Percentiles rank a stretch among this genome's conserved stretches.
These are phyloP conservation scores for Tillandsia leiboldiana DNA, from an alignment of 176 grass and related monocot genomes.

Conservation along the genomic window DNA sequence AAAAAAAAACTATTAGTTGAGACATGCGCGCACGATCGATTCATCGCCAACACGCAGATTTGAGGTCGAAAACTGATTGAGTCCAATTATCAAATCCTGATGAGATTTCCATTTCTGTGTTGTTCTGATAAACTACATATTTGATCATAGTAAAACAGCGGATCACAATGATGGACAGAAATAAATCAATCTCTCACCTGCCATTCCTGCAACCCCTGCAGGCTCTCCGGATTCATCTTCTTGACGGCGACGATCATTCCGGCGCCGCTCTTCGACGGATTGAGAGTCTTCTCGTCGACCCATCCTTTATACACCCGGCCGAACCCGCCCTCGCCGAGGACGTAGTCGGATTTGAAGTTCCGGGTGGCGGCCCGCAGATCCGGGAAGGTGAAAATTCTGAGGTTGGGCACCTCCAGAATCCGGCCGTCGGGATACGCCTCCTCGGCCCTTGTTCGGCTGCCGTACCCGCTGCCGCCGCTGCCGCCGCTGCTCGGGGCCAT, in stretches of 20 bases:
- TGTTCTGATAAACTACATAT: not conserved
- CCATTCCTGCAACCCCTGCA: constrained; percentile 74
- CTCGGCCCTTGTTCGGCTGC: constrained; percentile 3
- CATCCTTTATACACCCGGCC: constrained; percentile 72
- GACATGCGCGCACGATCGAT: not conserved
- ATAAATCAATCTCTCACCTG: constrained; percentile 23
- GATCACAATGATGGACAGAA: no score
- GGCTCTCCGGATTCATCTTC: constrained; percentile 74
- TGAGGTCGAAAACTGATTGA: no score
- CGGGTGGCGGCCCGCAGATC: constrained; percentile 47
- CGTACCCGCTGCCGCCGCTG: constrained; percentile 9
- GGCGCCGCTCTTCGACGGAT: constrained; percentile 41
- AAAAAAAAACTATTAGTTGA: not conserved
- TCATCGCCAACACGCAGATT: not conserved
- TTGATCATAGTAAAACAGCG: not conserved
- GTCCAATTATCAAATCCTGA: constrained; percentile 3
- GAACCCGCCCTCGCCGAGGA: constrained; percentile 75
- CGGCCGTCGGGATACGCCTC: constrained; percentile 5
- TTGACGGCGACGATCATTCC: constrained; percentile 75
- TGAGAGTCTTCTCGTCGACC: constrained; percentile 60
- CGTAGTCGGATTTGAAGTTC: constrained; percentile 65
- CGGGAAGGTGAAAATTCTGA: constrained; percentile 54
- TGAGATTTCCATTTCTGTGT: not conserved
- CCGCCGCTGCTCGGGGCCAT: constrained; percentile 14
- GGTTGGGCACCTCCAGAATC: constrained; percentile 41